Conservation (phyloP, 345 rosid genomes). For the Diplotaxis tenuifolia region DNA sequence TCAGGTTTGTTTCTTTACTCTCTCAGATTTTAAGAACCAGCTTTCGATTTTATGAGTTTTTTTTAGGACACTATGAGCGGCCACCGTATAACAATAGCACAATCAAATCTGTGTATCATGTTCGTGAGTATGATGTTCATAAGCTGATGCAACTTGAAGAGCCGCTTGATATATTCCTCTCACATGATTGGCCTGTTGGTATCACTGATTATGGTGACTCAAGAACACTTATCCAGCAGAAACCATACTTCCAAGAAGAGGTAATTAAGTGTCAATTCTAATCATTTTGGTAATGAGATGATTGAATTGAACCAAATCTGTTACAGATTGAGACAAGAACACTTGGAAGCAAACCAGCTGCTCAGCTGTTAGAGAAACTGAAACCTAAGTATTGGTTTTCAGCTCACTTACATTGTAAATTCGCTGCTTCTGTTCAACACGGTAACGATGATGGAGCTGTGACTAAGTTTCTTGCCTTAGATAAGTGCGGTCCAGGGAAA, state of each 20-base stretch:
- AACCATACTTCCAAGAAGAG: constrained; percentile 65
- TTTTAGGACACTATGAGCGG: constrained; percentile 76
- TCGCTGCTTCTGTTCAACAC: constrained; percentile 83
- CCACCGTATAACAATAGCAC: constrained; percentile 72
- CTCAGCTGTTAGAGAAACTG: constrained; percentile 71
- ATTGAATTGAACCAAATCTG: background rate
- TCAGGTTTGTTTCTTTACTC: constrained; percentile 45
- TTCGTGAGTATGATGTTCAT: constrained; percentile 91
- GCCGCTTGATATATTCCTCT: constrained; percentile 84
- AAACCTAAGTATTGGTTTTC: constrained; percentile 91
- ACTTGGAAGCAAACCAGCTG: constrained; percentile 90
- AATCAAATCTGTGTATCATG: constrained; percentile 79
- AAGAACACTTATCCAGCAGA: constrained; percentile 56
- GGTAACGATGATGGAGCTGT: constrained; percentile 58
- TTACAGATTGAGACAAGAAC: constrained; percentile 58
- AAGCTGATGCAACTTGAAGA: constrained; percentile 82
- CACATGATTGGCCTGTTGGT: constrained; percentile 97
- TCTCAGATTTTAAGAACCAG: background rate
- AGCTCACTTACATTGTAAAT: constrained; percentile 91
- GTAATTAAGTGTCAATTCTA: no score
- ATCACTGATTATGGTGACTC: constrained; percentile 79
- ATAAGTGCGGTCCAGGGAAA: constrained; percentile 74
- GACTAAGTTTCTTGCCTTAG: constrained; percentile 90
- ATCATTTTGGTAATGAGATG: constrained; percentile 10
- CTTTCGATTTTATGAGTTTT: constrained; percentile 7